Percentiles rank a stretch among this genome's conserved stretches.
These are phyloP conservation scores for Diaporthe velutina DNA, from an alignment of 2,329 filamentous ascomycete genomes.

Conservation along the genomic window DNA sequence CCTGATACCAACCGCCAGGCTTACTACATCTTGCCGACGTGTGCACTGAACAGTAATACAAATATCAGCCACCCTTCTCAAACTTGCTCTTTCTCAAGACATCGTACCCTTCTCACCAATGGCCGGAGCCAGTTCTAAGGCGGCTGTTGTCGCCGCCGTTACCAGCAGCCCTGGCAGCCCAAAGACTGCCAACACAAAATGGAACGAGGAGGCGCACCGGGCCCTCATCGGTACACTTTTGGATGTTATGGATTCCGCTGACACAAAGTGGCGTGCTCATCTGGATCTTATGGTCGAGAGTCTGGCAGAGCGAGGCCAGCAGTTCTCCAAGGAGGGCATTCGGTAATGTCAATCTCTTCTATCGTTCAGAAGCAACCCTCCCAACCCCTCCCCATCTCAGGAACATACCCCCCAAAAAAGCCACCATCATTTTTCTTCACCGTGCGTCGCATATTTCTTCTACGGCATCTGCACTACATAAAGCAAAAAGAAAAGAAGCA, in stretches of 20 bases:
- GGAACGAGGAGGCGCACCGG: constrained; percentile 44
- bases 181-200: constrained; percentile 39
- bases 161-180: neutral
- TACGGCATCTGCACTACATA: neutral
- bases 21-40: neutral
- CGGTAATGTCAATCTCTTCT: constrained; percentile 50
- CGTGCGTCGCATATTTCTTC: neutral
- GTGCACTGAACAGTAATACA: neutral
- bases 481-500: neutral
- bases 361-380: neutral
- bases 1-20: neutral
- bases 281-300: constrained; percentile 49
- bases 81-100: neutral
- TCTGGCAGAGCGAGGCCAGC: constrained; percentile 50
- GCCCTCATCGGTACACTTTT: constrained; percentile 42
- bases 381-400: neutral
- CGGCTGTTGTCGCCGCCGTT: neutral
- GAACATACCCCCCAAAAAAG: neutral
- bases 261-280: constrained; percentile 41
- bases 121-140: neutral
- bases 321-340: constrained; percentile 59
- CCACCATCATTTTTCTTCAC: neutral
- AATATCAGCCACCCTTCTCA: neutral
- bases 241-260: constrained; percentile 35
- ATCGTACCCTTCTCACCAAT: neutral